A percentile compares a stretch with the other conserved stretches of the same genome.
These are phyloP conservation scores for Inonotus hispidus DNA, from an alignment of 1,284 basidiomycete species.

Conservation along the genomic window DNA sequence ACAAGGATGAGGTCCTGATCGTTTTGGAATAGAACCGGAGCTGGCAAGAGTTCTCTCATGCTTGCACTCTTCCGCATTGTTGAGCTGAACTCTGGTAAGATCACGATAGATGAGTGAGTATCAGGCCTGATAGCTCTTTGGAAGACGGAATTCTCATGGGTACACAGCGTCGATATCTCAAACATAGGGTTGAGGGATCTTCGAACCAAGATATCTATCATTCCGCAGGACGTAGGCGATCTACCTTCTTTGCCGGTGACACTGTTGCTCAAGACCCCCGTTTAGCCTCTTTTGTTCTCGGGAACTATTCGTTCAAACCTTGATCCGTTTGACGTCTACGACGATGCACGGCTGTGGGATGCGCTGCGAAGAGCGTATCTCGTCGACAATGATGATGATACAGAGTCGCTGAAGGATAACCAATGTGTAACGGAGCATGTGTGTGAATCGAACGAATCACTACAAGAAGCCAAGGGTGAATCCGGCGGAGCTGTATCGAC, in stretches of 20 bases:
- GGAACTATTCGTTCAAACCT: conserved; percentile 62
- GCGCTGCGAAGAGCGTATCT: conserved; percentile 56
- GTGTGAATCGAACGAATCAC: not conserved
- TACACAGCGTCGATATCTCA: conserved; percentile 45
- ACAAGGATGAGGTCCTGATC: not conserved
- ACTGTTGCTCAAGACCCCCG: conserved; percentile 1
- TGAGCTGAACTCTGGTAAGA: conserved; percentile 33
- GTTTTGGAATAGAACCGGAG: conserved; percentile 34
- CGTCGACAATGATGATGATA: conserved; percentile 28
- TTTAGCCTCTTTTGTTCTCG: conserved; percentile 46
- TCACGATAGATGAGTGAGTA: conserved; percentile 41
- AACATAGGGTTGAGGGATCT: conserved; percentile 45
- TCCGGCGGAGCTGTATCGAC: conserved; percentile 2
- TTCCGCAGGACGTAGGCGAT: conserved; percentile 45
- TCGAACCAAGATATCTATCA: conserved; percentile 43
- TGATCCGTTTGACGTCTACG: conserved; percentile 61
- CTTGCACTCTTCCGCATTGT: conserved; percentile 33
- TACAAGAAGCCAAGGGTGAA: not conserved
- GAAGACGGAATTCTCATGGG: conserved; percentile 22
- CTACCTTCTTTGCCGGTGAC: too few species aligned
- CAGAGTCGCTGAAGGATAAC: not conserved
- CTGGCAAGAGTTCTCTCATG: conserved; percentile 36
- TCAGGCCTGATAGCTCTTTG: conserved; percentile 31
- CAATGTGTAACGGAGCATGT: not conserved
- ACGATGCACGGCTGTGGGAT: conserved; percentile 56